Conservation (phyloP, 2,329 filamentous ascomycete species). For the Calonectria montana region DNA sequence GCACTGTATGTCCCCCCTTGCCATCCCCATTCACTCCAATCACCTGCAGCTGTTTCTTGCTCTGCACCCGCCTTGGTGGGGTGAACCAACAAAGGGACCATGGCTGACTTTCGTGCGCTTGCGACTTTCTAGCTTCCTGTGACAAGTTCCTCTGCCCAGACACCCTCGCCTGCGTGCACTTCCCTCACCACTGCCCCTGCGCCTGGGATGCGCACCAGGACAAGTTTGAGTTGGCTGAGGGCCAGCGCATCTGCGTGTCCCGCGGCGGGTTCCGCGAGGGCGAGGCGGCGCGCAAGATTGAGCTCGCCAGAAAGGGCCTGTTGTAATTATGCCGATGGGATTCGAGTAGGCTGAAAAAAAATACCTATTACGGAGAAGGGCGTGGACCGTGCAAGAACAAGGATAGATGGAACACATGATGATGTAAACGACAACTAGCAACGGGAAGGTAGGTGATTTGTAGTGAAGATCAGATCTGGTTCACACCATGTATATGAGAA, state of each 20-base stretch:
- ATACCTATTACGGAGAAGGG: not conserved
- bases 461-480: not conserved
- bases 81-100: not conserved
- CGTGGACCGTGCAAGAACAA: not conserved
- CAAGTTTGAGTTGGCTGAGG: constrained; percentile 80
- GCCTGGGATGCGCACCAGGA: constrained; percentile 81
- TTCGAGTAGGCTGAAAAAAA: not conserved
- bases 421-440: constrained; percentile 3
- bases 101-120: not conserved
- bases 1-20: constrained; percentile 60
- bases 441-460: not conserved
- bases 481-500: constrained; percentile 1
- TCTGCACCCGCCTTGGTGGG: not conserved
- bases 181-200: constrained; percentile 97
- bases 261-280: constrained; percentile 80
- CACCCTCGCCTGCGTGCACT: constrained; percentile 93
- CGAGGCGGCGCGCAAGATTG: constrained; percentile 80
- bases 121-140: constrained; percentile 73
- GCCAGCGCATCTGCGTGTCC: constrained; percentile 78
- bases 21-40: not conserved
- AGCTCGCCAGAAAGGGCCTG: constrained; percentile 82
- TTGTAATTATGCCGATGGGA: constrained; percentile 57
- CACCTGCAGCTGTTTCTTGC: not conserved
- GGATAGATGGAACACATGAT: not conserved
- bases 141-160: constrained; percentile 94